phyloP scores from a whole-genome alignment of 2,329 filamentous ascomycete species.

The Hypoxylon sp. region DNA sequence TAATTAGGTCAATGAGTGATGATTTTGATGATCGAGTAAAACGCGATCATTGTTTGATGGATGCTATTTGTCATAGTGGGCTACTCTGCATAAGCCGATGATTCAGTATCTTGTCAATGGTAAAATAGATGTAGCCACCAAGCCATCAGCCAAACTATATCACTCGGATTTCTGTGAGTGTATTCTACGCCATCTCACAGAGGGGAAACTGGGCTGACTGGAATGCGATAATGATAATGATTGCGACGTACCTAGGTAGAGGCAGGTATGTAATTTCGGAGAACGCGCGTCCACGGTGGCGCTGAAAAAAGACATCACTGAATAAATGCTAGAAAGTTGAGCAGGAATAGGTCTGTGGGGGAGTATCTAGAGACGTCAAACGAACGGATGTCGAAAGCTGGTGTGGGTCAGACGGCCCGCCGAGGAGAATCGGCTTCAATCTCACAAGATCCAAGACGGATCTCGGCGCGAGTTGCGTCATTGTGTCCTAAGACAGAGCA shows the following conservation, averaged over 20 bases:
- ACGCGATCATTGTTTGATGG: conserved; percentile 1
- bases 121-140: background rate
- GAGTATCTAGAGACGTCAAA: conserved; percentile 10
- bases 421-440: conserved; percentile 42
- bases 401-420: conserved; percentile 44
- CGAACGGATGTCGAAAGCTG: conserved; percentile 14
- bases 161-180: background rate
- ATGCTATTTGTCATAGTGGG: background rate
- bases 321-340: conserved; percentile 13
- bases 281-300: conserved; percentile 2
- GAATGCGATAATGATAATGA: background rate
- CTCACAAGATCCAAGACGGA: conserved; percentile 32
- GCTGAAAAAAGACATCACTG: conserved; percentile 4
- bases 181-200: background rate
- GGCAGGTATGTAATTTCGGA: background rate
- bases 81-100: background rate
- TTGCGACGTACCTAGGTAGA: conserved; percentile 4
- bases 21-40: conserved; percentile 9
- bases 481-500: conserved; percentile 18
- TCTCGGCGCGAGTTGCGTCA: conserved; percentile 41
- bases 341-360: conserved; percentile 17
- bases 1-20: conserved; percentile 1
- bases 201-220: conserved; percentile 1
- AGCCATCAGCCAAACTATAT: background rate
- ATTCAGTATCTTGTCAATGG: background rate